Percentiles rank a stretch among this genome's conserved stretches.
phyloP scores from a whole-genome alignment of 2,329 filamentous ascomycete genomes.

The Colletotrichum melonis region DNA sequence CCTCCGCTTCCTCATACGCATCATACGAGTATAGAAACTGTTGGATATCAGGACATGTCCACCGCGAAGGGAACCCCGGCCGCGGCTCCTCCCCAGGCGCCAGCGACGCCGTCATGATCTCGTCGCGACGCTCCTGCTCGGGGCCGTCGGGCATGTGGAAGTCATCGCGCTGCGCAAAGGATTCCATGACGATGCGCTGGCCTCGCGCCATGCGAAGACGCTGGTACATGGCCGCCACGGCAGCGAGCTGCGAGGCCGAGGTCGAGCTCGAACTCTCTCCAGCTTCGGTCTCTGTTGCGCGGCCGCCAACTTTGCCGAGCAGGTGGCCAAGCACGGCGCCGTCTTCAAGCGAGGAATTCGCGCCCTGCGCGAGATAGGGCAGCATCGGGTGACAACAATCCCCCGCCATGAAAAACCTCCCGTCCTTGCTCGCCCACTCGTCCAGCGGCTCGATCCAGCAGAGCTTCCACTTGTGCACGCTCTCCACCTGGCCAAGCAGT shows the following conservation, averaged over 20 bases:
- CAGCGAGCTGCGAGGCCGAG: conserved; percentile 22
- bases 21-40: conserved; percentile 36
- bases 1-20: conserved; percentile 35
- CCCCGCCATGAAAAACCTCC: conserved; percentile 54
- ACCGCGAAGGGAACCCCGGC: conserved; percentile 36
- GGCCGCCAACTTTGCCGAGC: conserved; percentile 27
- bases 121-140: conserved; percentile 32
- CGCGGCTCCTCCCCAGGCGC: conserved; percentile 3
- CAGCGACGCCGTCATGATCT: conserved; percentile 31
- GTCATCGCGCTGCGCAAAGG: conserved; percentile 35
- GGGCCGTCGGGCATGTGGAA: conserved; percentile 36
- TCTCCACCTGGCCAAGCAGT: conserved; percentile 46
- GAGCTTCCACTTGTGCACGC: conserved; percentile 60
- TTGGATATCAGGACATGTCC: conserved; percentile 37
- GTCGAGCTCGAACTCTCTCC: too few relatives aligned
- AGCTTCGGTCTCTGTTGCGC: not conserved
- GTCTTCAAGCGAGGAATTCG: conserved; percentile 37
- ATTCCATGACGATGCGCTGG: conserved; percentile 36
- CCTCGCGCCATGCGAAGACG: conserved; percentile 32
- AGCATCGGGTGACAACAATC: conserved; percentile 60
- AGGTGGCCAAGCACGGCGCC: conserved; percentile 36
- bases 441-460: conserved; percentile 53
- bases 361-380: conserved; percentile 60
- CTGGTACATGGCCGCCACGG: conserved; percentile 35
- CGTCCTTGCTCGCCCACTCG: conserved; percentile 52